phyloP scores from a whole-genome alignment of 352 stramenopile genomes.

The Globisporangium barbulae region DNA sequence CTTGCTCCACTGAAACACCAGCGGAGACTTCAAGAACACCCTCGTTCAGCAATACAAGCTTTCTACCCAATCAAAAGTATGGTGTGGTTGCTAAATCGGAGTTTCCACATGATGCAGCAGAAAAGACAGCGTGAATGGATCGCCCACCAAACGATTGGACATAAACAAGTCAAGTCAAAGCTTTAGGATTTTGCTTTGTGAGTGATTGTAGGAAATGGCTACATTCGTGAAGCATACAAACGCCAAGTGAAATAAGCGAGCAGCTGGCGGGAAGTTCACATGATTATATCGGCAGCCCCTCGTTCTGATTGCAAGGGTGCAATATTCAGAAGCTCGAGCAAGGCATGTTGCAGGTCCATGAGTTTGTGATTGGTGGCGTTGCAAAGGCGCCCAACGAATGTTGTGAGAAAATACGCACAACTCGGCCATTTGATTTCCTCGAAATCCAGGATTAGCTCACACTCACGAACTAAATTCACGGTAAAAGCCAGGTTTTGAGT shows the following conservation, averaged over 20 bases:
- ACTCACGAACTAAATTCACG: not conserved
- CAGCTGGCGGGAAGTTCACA: not conserved
- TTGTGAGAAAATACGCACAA: not conserved
- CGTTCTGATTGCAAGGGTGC: not conserved
- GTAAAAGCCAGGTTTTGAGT: not conserved
- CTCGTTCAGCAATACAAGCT: not conserved
- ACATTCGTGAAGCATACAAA: not conserved
- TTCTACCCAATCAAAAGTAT: too few relatives aligned
- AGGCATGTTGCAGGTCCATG: too few relatives aligned
- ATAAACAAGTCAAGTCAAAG: not conserved
- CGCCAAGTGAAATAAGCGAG: not conserved
- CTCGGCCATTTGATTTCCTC: not conserved
- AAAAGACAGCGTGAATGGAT: not conserved
- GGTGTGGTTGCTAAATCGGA: not conserved
- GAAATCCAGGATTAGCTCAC: constrained; percentile 8
- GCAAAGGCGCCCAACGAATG: too few relatives aligned
- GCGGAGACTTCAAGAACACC: not conserved
- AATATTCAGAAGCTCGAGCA: not conserved
- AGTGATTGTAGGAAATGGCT: not conserved
- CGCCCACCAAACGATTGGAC: not conserved
- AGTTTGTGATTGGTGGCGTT: too few relatives aligned
- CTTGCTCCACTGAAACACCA: not conserved
- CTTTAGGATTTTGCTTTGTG: constrained; percentile 5
- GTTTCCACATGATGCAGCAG: not conserved
- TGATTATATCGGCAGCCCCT: not conserved